These are phyloP conservation scores for Pseudopediastrum boryanum DNA, from an alignment of 139 green algal genomes.

Conservation along the genomic window DNA sequence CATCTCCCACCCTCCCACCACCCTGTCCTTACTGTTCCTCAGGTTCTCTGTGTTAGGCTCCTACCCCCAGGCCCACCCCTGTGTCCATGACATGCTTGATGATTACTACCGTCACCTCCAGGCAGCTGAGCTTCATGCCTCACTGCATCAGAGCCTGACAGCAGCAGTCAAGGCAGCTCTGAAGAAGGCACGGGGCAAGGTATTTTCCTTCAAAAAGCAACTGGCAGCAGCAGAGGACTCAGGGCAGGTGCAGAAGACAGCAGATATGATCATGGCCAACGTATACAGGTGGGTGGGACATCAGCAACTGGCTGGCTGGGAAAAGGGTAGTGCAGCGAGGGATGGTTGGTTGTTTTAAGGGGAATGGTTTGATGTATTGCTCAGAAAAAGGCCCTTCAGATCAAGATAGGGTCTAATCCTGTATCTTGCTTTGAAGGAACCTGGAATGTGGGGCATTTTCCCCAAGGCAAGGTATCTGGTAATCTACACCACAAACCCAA, in stretches of 20 bases:
- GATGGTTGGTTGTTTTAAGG: constrained; percentile 1
- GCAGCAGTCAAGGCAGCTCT: constrained; percentile 44
- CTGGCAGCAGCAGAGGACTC: constrained; percentile 40
- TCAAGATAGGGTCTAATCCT: too few species aligned
- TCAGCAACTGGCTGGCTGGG: neutral
- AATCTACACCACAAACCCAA: too few species aligned
- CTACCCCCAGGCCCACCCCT: constrained; percentile 28
- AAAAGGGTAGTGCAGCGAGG: neutral
- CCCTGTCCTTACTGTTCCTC: too few species aligned
- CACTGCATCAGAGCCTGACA: constrained; percentile 56
- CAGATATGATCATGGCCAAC: constrained; percentile 85
- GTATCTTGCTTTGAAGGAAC: too few species aligned
- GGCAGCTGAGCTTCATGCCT: constrained; percentile 45
- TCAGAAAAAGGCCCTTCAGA: too few species aligned
- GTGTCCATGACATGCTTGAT: constrained; percentile 58
- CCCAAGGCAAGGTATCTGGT: too few species aligned
- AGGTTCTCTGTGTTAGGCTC: constrained; percentile 64
- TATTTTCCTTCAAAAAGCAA: constrained; percentile 55
- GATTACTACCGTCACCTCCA: constrained; percentile 63
- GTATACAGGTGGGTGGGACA: constrained; percentile 56
- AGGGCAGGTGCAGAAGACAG: constrained; percentile 59
- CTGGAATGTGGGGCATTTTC: too few species aligned
- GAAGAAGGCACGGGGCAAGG: constrained; percentile 44
- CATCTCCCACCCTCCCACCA: too few species aligned
- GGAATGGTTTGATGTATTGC: too few species aligned